Conservation (phyloP, 495 filamentous ascomycete species). For the Trichoderma reesei region DNA sequence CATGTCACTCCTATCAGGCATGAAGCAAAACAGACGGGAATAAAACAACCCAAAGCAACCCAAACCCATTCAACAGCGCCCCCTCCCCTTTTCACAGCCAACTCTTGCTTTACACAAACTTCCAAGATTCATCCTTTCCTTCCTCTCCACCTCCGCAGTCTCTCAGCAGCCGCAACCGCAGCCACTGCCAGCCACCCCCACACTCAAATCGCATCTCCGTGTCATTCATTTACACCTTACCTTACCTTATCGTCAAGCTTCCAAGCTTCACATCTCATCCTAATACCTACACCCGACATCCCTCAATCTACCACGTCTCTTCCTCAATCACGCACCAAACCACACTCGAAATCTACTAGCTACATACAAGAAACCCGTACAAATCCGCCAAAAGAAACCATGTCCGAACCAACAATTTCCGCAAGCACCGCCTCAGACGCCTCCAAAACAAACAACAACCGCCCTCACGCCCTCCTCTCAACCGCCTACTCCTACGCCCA, state of each 20-base stretch:
- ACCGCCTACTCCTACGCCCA: slow-evolving; percentile 17
- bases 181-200: slow-evolving; percentile 3
- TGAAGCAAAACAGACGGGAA: no score
- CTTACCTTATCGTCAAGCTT: not conserved
- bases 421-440: not conserved
- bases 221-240: not conserved
- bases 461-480: not conserved
- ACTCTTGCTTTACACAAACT: no score
- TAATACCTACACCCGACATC: no score
- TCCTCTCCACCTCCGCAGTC: not conserved
- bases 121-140: not conserved
- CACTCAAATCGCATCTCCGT: not conserved
- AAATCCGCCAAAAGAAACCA: no score
- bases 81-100: no score
- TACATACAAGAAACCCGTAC: no score
- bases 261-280: not conserved
- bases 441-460: not conserved
- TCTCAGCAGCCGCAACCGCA: slow-evolving; percentile 4
- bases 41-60: no score
- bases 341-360: no score
- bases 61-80: no score
- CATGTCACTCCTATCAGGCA: no score
- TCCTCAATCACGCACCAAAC: no score
- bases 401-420: not conserved
- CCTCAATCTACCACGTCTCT: no score